These are phyloP conservation scores for Microcyclosporella mali DNA, from an alignment of 2,329 filamentous ascomycete genomes.

Conservation along the genomic window DNA sequence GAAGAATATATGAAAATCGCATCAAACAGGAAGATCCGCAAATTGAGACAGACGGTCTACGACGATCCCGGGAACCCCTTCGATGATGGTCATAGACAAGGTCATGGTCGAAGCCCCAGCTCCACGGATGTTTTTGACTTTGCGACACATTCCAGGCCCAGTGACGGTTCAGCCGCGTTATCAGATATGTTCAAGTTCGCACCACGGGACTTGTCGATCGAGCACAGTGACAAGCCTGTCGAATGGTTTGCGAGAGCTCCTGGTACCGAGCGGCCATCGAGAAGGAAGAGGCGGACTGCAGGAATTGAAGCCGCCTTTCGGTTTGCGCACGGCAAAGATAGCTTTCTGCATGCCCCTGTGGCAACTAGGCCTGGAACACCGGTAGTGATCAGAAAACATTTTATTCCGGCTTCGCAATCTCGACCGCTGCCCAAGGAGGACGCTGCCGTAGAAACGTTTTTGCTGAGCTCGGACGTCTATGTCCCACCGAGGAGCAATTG, in stretches of 20 bases:
- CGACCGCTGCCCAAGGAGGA: background rate
- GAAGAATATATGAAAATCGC: constrained; percentile 18
- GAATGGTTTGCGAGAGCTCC: too few species aligned
- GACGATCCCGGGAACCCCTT: constrained; percentile 26
- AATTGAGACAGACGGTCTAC: constrained; percentile 23
- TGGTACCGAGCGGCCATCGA: too few species aligned
- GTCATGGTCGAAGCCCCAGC: background rate
- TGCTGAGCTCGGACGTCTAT: constrained; percentile 1
- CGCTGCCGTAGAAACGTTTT: constrained; percentile 2
- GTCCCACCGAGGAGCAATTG: constrained; percentile 9
- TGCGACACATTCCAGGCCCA: background rate
- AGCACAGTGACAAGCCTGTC: constrained; percentile 3
- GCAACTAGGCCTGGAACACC: constrained; percentile 4
- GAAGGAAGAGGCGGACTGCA: too few species aligned
- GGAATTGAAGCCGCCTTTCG: too few species aligned
- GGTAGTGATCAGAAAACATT: constrained; percentile 3
- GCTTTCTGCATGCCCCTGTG: constrained; percentile 5
- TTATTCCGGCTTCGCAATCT: background rate
- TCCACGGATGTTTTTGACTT: background rate
- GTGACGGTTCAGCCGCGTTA: background rate
- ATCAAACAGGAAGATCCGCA: constrained; percentile 8
- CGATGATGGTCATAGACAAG: background rate
- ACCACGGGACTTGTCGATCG: background rate
- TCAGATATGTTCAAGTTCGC: background rate
- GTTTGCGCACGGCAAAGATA: background rate